Percentiles rank a stretch among this genome's conserved stretches.
These are phyloP conservation scores for Candida nitratophila DNA, from an alignment of 805 yeast species.

Conservation along the genomic window DNA sequence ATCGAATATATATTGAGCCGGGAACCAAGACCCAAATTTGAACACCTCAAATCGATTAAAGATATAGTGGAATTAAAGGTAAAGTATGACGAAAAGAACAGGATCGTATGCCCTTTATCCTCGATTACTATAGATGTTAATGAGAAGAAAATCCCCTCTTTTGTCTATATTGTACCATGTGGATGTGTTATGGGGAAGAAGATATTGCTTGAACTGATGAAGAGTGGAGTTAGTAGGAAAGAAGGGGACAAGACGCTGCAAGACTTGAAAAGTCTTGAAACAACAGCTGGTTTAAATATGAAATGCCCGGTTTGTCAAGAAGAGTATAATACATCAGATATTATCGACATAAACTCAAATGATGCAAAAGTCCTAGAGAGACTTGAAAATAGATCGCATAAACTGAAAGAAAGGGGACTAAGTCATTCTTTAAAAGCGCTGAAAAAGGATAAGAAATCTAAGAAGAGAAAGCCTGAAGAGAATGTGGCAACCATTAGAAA, in stretches of 20 bases:
- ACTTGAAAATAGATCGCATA: conserved; percentile 9
- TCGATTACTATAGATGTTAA: conserved; percentile 29
- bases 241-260: too few species aligned
- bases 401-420: conserved; percentile 18
- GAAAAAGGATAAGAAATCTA: conserved; percentile 15
- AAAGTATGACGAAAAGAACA: conserved; percentile 7
- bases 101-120: conserved; percentile 33
- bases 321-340: conserved; percentile 10
- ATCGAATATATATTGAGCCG: conserved; percentile 46
- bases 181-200: conserved; percentile 34
- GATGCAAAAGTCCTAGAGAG: conserved; percentile 3
- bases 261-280: too few species aligned
- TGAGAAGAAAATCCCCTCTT: conserved; percentile 19
- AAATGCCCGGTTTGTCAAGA: conserved; percentile 37
- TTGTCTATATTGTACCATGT: conserved; percentile 40
- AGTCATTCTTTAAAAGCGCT: conserved; percentile 30
- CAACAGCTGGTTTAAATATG: not conserved
- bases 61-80: not conserved
- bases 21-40: conserved; percentile 12
- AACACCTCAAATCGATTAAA: conserved; percentile 23
- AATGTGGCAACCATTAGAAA: too few species aligned
- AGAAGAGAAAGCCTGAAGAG: not conserved
- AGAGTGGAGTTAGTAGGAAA: not conserved
- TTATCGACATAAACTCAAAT: conserved; percentile 26
- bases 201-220: conserved; percentile 19